A percentile compares a stretch with the other conserved stretches of the same genome.
These are phyloP conservation scores for Mortierella sp. DNA, from an alignment of 371 early-diverging fungal genomes.

Conservation along the genomic window DNA sequence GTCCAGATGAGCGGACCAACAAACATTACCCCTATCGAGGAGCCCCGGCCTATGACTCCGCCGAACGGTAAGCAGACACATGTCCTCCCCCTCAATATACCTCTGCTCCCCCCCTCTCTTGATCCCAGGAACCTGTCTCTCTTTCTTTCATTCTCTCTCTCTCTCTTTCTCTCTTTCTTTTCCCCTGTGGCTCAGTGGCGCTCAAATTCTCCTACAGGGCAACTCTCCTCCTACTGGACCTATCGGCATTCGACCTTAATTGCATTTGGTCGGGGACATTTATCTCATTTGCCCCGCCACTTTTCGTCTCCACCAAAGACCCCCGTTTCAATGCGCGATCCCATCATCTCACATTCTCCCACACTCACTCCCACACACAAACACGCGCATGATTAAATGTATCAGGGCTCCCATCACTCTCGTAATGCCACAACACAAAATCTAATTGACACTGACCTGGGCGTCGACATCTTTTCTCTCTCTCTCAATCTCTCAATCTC, in stretches of 20 bases:
- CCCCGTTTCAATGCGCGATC: too few species aligned
- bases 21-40: constrained; percentile 31
- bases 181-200: neutral
- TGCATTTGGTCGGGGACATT: too few species aligned
- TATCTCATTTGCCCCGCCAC: too few species aligned
- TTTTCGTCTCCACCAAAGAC: too few species aligned
- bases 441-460: neutral
- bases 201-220: too few species aligned
- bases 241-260: too few species aligned
- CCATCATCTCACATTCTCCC: too few species aligned
- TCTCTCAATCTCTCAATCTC: too few species aligned
- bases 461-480: too few species aligned
- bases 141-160: constrained; percentile 2
- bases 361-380: too few species aligned
- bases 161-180: neutral
- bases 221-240: too few species aligned
- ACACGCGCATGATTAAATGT: too few species aligned
- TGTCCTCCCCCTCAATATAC: neutral
- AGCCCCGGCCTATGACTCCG: constrained; percentile 34
- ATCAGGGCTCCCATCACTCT: neutral
- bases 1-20: constrained; percentile 50
- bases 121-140: constrained; percentile 1
- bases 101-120: neutral
- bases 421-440: neutral
- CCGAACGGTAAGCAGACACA: constrained; percentile 32